Base-by-base conservation (phyloP, 495 filamentous ascomycete genomes). In the Tuber borchii region DNA sequence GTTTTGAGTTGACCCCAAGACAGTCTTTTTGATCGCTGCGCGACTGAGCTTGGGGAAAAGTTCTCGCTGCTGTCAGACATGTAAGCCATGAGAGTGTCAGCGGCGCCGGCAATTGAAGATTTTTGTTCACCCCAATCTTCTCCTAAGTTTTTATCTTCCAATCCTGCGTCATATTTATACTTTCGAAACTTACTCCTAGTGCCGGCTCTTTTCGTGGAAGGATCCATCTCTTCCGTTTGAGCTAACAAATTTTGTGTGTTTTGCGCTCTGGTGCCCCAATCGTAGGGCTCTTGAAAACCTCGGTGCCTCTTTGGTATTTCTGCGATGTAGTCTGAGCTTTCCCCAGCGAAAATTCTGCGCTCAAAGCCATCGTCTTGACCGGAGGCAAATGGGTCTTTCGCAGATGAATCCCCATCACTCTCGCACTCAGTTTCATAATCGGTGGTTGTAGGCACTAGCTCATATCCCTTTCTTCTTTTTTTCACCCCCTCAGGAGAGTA, bases 21-120 rank as follows among this genome's bases (percentile, higher is more conserved):
- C 31, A 16, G 56, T 43, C 78, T 79, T 44, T 75, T 79, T 5
- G 78, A 72, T 6, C 76, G 71, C 46, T 79, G 74, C 17, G 65
- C 70, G 0, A 79, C 40, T 44, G 78, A 71, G 34, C 76, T 75
- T 69, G 76, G 75, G 46, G 73, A 73, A 42, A 37, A 70, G 70
- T 73, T 51, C 43, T 65, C 70, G 44, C 71, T 69, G 51, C 75
- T 65, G n/a, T 31, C 56, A 31, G 56, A 65, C 26, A 31, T 65
- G n/a, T 65, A 65, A 65, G 56, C n/a, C 56, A 65, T 65, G n/a
- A 65, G 56, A 17, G 10, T 65, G 14, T 31, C n/a, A 65, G 56
- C 2, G 14, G 12, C 12, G 1, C n/a, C 45, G 34, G 70, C 65
- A 40, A 44, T 42, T 45, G 71, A 73, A 34, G 56, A 71, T 65